A percentile compares a stretch with the other conserved stretches of the same genome.
Conservation (phyloP, 352 stramenopile species). For the Aphanomyces euteiches region DNA sequence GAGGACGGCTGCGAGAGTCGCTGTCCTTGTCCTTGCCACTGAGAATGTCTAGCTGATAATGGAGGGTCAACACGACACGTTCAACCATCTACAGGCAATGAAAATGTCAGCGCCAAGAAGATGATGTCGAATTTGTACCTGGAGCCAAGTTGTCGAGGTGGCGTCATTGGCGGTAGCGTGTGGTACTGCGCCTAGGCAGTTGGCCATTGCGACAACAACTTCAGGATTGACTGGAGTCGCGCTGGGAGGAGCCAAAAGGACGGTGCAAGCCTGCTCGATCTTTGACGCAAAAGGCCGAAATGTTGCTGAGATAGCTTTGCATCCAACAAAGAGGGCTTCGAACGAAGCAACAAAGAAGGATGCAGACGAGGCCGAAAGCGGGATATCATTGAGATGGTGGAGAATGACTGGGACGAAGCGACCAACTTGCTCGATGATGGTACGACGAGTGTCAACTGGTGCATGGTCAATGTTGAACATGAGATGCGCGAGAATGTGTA, state of each 20-base stretch:
- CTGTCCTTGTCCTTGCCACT: slow-evolving; percentile 27
- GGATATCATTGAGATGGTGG: slow-evolving; percentile 10
- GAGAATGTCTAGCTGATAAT: slow-evolving; percentile 26
- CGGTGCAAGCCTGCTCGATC: slow-evolving; percentile 22
- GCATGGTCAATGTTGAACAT: slow-evolving; percentile 14
- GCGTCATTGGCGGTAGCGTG: slow-evolving; percentile 21
- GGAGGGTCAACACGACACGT: slow-evolving; percentile 13
- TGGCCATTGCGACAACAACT: background rate
- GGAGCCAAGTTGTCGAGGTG: slow-evolving; percentile 12
- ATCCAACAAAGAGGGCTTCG: slow-evolving; percentile 19
- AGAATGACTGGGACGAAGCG: slow-evolving; percentile 17
- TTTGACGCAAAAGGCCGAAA: slow-evolving; percentile 28
- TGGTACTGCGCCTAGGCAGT: slow-evolving; percentile 20
- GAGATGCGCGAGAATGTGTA: slow-evolving; percentile 14
- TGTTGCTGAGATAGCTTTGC: slow-evolving; percentile 15
- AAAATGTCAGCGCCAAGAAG: background rate
- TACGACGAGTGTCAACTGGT: background rate
- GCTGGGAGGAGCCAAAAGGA: slow-evolving; percentile 8
- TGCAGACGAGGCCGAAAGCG: slow-evolving; percentile 7
- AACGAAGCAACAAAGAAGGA: slow-evolving; percentile 24
- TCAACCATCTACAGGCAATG: slow-evolving; percentile 22
- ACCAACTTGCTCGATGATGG: slow-evolving; percentile 12
- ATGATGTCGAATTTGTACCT: slow-evolving; percentile 10
- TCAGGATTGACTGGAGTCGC: background rate
- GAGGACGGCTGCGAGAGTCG: slow-evolving; percentile 32